A percentile compares a stretch with the other conserved stretches of the same genome.
These are phyloP conservation scores for Fusarium longipes DNA, from an alignment of 2,329 filamentous ascomycete species.

Conservation along the genomic window DNA sequence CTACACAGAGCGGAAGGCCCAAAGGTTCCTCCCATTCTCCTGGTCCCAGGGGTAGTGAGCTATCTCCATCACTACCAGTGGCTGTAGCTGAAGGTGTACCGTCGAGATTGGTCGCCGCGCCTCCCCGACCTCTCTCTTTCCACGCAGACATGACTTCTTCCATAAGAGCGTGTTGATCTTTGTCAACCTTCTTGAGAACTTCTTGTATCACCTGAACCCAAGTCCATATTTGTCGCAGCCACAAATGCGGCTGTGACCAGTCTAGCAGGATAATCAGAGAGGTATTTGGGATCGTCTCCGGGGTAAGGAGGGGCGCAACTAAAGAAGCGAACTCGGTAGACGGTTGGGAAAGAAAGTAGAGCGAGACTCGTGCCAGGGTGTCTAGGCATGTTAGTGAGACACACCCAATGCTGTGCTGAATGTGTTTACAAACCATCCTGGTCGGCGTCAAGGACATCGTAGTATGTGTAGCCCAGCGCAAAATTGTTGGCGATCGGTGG, in stretches of 20 bases:
- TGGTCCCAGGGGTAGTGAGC: slow-evolving; percentile 81
- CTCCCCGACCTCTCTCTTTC: slow-evolving; percentile 78
- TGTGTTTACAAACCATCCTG: slow-evolving; percentile 77
- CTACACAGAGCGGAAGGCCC: slow-evolving; percentile 87
- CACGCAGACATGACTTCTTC: slow-evolving; percentile 86
- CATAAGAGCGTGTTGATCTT: slow-evolving; percentile 83
- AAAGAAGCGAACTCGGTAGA: slow-evolving; percentile 85
- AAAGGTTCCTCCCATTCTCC: slow-evolving; percentile 94
- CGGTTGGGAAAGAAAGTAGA: slow-evolving; percentile 88
- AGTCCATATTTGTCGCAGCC: slow-evolving; percentile 87
- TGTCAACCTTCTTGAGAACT: slow-evolving; percentile 77
- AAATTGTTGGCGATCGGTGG: slow-evolving; percentile 92
- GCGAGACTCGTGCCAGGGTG: slow-evolving; percentile 86
- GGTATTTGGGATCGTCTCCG: slow-evolving; percentile 85
- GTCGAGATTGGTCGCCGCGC: slow-evolving; percentile 71
- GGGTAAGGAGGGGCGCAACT: slow-evolving; percentile 84
- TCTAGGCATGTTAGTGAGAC: slow-evolving; percentile 64
- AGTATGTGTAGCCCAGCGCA: slow-evolving; percentile 93
- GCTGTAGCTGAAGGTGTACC: slow-evolving; percentile 68
- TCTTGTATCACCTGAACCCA: slow-evolving; percentile 89
- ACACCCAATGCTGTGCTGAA: neutral
- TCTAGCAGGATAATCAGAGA: slow-evolving; percentile 92
- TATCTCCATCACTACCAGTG: slow-evolving; percentile 67
- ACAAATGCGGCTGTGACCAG: slow-evolving; percentile 93
- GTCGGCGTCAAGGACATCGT: slow-evolving; percentile 92